phyloP scores from a whole-genome alignment of 2,329 filamentous ascomycete genomes.

The Arthroderma sp. region DNA sequence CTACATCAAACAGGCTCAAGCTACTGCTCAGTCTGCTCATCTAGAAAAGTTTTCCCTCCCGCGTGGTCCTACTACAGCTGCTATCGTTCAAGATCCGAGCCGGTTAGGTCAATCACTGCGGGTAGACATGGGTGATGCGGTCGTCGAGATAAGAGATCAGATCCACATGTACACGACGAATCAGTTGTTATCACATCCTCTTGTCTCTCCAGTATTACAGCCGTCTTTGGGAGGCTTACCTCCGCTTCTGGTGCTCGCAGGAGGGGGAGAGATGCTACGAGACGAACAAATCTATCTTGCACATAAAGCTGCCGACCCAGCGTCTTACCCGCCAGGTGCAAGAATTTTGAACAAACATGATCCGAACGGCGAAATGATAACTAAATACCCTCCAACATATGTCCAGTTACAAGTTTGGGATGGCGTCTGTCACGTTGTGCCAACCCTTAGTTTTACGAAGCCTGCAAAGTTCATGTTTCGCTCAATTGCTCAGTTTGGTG shows the following conservation, averaged over 20 bases:
- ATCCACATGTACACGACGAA: conserved; percentile 85
- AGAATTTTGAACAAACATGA: conserved; percentile 51
- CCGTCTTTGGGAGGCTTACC: conserved; percentile 81
- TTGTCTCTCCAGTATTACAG: conserved; percentile 81
- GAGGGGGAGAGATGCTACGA: conserved; percentile 75
- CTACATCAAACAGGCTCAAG: conserved; percentile 14
- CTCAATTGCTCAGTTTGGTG: conserved; percentile 81
- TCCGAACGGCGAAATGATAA: conserved; percentile 39
- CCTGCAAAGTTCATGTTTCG: conserved; percentile 95
- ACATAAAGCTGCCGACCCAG: conserved; percentile 81
- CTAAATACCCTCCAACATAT: conserved; percentile 66
- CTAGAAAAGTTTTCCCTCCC: conserved; percentile 5
- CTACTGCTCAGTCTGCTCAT: conserved; percentile 21
- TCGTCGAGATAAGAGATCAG: conserved; percentile 70
- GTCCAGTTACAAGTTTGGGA: conserved; percentile 96
- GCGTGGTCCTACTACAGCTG: neutral
- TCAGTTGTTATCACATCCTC: conserved; percentile 66
- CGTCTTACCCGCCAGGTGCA: conserved; percentile 58
- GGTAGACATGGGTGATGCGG: conserved; percentile 57
- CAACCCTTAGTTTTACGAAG: conserved; percentile 88
- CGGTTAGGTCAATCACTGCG: conserved; percentile 36
- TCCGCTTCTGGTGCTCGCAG: conserved; percentile 72
- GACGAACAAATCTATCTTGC: conserved; percentile 94
- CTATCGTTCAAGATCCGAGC: conserved; percentile 12
- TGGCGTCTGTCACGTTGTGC: conserved; percentile 80